phyloP scores from a whole-genome alignment of 1,139 yeast genomes.

The Pneumocystis oryctolagi region DNA sequence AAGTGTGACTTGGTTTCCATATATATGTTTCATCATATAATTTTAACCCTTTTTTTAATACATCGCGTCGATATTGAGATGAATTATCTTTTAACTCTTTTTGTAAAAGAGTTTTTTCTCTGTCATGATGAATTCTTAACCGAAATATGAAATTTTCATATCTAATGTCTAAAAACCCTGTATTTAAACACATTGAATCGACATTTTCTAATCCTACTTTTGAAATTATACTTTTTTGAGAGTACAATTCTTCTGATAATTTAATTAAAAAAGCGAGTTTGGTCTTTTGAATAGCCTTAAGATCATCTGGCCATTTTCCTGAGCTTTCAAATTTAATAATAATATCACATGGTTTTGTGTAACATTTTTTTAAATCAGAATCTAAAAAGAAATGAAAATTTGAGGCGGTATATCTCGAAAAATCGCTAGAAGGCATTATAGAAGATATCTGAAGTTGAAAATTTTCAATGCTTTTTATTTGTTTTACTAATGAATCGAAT shows the following conservation, averaged over 20 bases:
- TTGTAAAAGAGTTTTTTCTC: conserved; percentile 14
- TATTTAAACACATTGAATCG: conserved; percentile 3
- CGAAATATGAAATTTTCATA: conserved; percentile 15
- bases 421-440: conserved; percentile 51
- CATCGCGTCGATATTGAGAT: conserved; percentile 1
- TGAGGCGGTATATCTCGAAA: conserved; percentile 51
- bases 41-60: conserved; percentile 9
- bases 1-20: conserved; percentile 66
- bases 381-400: conserved; percentile 2
- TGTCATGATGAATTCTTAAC: conserved; percentile 17
- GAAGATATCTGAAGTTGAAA: conserved; percentile 63
- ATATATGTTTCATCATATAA: conserved; percentile 39
- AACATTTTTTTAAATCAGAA: background rate
- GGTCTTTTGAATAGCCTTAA: conserved; percentile 69
- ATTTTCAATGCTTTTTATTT: conserved; percentile 29
- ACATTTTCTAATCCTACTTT: conserved; percentile 10
- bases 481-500: conserved; percentile 7
- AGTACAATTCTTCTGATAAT: conserved; percentile 41
- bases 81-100: conserved; percentile 5
- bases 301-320: conserved; percentile 90
- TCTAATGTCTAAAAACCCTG: conserved; percentile 14
- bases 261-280: conserved; percentile 78
- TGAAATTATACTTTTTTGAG: conserved; percentile 9
- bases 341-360: conserved; percentile 30
- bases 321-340: conserved; percentile 80